Evolutionary conservation across 345 rosid species (phyloP), one percentile per base, ranked within the genome.

Genomic region (Populus simonii): DNA sequence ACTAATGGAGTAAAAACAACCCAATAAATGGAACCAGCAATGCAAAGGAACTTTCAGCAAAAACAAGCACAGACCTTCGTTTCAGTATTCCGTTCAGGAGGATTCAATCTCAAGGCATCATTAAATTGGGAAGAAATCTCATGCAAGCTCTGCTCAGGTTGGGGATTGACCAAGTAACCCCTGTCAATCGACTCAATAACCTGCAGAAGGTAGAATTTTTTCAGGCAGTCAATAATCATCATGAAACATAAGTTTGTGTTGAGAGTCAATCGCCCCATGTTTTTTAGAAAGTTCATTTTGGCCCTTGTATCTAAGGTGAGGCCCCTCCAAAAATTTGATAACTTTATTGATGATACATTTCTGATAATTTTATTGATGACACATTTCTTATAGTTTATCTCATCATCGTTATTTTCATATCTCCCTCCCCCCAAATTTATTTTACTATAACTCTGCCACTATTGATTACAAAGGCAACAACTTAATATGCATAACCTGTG

Each of bases 81-180:
- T 86, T 89, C 88, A 80, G 71, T 82, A 72, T 81, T 92, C 70
- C 81, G 84, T 49, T 88, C 90, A 75, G 66, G 80, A 74, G 82
- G 29, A 76, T 84, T 82, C 83, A 93, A 76, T 81, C 81, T 86
- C 68, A 93, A 77, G 8, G 86, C 85, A 71, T 88, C 90, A 57
- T 62, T 87, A 83, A 93, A 92, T 51, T 91, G 94, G 68, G 90
- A 89, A 84, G 99, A 87, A 80, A 91, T 84, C 78, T 88, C 92
- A 73, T 85, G 88, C 74, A 86, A 73, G 83, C 76, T 87, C 79
- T 87, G 90, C 78, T 91, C 92, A 49, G 88, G 69, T 23, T 85
- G 83, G 66, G 88, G 74, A 25, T 83, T 76, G 59, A 78, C 86
- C 75, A 84, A 45, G 82, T 87, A 86, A 78, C 86, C 83, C 80